These are phyloP conservation scores for Manihot esculenta DNA, from an alignment of 441 rosid genomes.

Conservation along the genomic window DNA sequence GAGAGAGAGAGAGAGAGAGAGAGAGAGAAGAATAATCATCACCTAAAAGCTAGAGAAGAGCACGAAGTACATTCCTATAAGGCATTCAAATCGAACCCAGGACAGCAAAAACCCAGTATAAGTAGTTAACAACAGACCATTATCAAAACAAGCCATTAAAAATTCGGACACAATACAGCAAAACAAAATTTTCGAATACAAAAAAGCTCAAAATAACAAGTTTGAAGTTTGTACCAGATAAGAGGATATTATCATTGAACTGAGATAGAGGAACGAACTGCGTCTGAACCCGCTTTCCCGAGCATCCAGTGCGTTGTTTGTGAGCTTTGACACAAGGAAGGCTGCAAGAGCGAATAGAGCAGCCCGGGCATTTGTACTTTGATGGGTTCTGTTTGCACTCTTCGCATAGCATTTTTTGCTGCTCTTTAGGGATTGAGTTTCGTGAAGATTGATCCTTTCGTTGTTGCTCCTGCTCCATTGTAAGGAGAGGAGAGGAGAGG, in stretches of 20 bases:
- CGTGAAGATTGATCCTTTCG: background rate
- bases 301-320: constrained; percentile 71
- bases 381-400: constrained; percentile 57
- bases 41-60: too few relatives aligned
- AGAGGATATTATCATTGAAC: constrained; percentile 62
- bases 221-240: constrained; percentile 61
- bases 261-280: constrained; percentile 62
- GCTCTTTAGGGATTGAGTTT: constrained; percentile 3
- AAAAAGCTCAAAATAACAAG: background rate
- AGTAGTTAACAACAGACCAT: too few relatives aligned
- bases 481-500: background rate
- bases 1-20: too few relatives aligned
- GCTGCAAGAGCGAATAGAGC: constrained; percentile 69
- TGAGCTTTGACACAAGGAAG: constrained; percentile 76
- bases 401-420: constrained; percentile 37
- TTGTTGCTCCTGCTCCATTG: constrained; percentile 21
- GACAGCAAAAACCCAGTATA: too few relatives aligned
- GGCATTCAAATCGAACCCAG: background rate
- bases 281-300: constrained; percentile 53
- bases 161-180: background rate
- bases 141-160: background rate
- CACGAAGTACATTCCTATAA: background rate
- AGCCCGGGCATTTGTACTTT: constrained; percentile 86
- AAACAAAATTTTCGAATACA: background rate
- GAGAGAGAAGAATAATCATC: too few relatives aligned